Evolutionary conservation across 768 basidiomycete species (phyloP).

Genomic region (Trametes meyenii): DNA sequence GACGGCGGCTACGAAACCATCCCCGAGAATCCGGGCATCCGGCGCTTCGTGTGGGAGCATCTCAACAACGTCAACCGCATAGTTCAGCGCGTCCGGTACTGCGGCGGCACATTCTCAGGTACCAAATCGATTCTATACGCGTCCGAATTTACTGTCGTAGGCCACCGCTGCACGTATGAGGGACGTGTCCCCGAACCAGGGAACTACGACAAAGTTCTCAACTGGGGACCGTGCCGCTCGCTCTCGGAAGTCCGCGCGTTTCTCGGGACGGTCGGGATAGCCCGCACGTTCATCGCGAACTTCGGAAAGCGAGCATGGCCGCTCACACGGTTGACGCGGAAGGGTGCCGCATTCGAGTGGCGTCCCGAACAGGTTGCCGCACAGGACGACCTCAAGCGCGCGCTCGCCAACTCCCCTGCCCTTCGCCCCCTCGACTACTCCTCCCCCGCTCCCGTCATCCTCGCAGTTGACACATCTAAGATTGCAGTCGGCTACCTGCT

Average conservation of each 20-base stretch:
- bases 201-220: conserved; percentile 30
- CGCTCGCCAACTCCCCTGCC: conserved; percentile 16
- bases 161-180: conserved; percentile 41
- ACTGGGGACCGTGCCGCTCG: conserved; percentile 26
- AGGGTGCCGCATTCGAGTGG: conserved; percentile 27
- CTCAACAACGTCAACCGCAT: conserved; percentile 38
- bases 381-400: conserved; percentile 26
- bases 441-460: conserved; percentile 18
- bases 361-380: conserved; percentile 14
- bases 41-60: conserved; percentile 43
- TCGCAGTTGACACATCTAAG: conserved; percentile 32
- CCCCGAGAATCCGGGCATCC: conserved; percentile 34
- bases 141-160: conserved; percentile 32
- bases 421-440: conserved; percentile 30
- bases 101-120: conserved; percentile 30
- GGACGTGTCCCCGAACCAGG: conserved; percentile 36
- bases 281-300: conserved; percentile 28
- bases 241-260: conserved; percentile 32
- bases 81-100: conserved; percentile 34
- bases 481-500: conserved; percentile 34
- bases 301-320: conserved; percentile 28
- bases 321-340: conserved; percentile 25
- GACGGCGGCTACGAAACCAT: conserved; percentile 26
- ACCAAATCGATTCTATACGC: conserved; percentile 2
- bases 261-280: conserved; percentile 29